A percentile compares a stretch with the other conserved stretches of the same genome.
Evolutionary conservation across 306 rosid species (phyloP).

Genomic region (Potentilla sterilis): DNA sequence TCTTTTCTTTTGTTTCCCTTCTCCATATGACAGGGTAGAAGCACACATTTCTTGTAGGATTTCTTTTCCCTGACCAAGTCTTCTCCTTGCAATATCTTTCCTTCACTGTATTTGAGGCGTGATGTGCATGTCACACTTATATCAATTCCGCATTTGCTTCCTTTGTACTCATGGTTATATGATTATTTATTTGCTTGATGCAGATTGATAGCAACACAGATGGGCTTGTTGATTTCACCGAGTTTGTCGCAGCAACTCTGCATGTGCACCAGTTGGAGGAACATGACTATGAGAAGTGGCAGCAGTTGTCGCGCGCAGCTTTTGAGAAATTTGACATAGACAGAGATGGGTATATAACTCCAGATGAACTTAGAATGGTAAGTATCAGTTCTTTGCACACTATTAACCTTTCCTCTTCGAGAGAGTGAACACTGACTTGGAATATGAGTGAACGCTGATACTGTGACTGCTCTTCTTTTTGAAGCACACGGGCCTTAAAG

Average conservation of each 20-base stretch:
- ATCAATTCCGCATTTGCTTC: constrained; percentile 18
- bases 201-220: constrained; percentile 98
- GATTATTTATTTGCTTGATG: constrained; percentile 20
- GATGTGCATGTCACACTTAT: background rate
- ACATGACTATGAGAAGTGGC: constrained; percentile 93
- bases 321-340: constrained; percentile 93
- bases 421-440: background rate
- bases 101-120: constrained; percentile 1
- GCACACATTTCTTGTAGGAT: background rate
- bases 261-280: constrained; percentile 97
- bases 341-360: constrained; percentile 86
- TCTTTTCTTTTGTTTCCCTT: background rate
- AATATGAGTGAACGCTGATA: constrained; percentile 12
- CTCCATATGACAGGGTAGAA: background rate
- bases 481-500: constrained; percentile 87
- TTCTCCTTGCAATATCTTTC: background rate
- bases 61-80: constrained; percentile 13
- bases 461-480: constrained; percentile 26
- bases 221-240: constrained; percentile 92
- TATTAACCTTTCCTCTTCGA: background rate
- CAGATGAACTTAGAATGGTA: constrained; percentile 96
- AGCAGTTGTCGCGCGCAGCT: constrained; percentile 77
- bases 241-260: constrained; percentile 91
- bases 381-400: constrained; percentile 30
- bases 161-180: background rate